These are phyloP conservation scores for Microascus cirrosus DNA, from an alignment of 2,329 filamentous ascomycete genomes.

Conservation along the genomic window DNA sequence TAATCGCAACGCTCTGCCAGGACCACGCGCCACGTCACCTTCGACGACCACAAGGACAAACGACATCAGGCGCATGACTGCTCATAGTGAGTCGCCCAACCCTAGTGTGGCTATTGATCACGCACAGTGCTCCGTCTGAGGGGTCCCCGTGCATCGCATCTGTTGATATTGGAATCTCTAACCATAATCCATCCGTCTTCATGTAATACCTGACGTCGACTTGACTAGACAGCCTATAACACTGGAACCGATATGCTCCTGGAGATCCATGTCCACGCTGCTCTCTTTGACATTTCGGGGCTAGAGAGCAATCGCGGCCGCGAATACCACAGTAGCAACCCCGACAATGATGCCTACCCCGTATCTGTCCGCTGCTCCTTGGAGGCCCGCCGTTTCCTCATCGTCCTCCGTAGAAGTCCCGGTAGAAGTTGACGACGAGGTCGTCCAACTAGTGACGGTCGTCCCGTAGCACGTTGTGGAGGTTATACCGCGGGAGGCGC, in stretches of 20 bases:
- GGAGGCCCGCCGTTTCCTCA: neutral
- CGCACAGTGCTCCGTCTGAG: neutral
- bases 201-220: neutral
- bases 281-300: neutral
- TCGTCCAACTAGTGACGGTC: neutral
- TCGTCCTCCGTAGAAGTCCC: neutral
- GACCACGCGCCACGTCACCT: neutral
- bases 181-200: neutral
- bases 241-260: neutral
- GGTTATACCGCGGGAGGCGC: neutral
- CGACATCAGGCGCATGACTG: neutral
- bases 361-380: neutral
- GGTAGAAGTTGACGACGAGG: neutral
- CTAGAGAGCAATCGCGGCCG: neutral
- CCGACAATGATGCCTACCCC: neutral
- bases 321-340: neutral
- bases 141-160: neutral
- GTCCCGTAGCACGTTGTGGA: neutral
- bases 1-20: too few relatives aligned
- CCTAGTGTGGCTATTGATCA: neutral
- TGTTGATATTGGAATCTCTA: neutral
- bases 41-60: neutral
- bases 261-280: neutral
- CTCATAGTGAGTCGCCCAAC: neutral
- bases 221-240: neutral